These are phyloP conservation scores for Alloteropsis semialata DNA, from an alignment of 176 grass and related monocot species.

Conservation along the genomic window DNA sequence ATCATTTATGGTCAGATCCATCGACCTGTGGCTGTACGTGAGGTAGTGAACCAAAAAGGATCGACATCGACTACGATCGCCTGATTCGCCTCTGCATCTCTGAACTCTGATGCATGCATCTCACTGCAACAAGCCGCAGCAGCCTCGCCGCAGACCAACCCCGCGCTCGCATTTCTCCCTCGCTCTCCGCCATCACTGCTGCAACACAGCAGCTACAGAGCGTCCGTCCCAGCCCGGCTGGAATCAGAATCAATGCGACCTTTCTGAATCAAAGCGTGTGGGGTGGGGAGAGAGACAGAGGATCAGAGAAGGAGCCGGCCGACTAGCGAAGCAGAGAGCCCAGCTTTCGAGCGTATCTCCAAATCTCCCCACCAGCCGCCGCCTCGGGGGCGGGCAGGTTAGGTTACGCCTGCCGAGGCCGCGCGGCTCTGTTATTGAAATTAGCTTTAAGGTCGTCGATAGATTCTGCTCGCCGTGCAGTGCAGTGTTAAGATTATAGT, in stretches of 20 bases:
- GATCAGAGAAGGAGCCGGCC: no score
- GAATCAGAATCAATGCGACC: no score
- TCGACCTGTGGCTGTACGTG: neutral
- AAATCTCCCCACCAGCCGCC: neutral
- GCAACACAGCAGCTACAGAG: neutral
- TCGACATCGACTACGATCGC: neutral
- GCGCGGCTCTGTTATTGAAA: neutral
- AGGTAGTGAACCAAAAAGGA: neutral
- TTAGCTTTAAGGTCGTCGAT: neutral
- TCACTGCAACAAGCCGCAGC: neutral
- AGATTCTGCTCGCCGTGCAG: slow-evolving; percentile 8
- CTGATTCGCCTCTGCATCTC: neutral
- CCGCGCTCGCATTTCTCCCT: no score
- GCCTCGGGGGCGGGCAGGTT: neutral
- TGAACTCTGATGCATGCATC: neutral
- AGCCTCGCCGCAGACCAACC: neutral
- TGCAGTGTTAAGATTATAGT: neutral
- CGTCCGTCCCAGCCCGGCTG: neutral
- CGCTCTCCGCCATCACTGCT: neutral
- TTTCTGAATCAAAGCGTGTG: neutral
- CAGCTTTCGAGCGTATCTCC: slow-evolving; percentile 14
- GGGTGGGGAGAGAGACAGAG: neutral
- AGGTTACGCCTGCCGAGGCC: slow-evolving; percentile 3
- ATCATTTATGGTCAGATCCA: neutral
- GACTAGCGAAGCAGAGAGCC: neutral